Percentiles rank a stretch among this genome's conserved stretches.
Conservation (phyloP, 2,329 filamentous ascomycete species). For the Keithomyces neogunnii region DNA sequence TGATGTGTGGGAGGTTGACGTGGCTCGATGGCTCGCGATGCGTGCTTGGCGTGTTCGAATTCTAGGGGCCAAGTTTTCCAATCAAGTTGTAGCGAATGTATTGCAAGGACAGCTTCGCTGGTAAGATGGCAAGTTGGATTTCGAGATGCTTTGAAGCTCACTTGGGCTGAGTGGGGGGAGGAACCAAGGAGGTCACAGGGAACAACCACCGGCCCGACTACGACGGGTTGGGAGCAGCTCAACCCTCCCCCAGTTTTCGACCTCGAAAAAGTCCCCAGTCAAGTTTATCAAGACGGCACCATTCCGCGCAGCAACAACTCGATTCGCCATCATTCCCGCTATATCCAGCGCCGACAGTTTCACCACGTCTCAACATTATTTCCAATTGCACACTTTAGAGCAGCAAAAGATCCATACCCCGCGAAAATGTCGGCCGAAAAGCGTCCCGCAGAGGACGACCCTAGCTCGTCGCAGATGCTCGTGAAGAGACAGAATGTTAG, state of each 20-base stretch:
- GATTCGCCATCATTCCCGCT: too few species aligned
- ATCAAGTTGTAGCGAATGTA: too few species aligned
- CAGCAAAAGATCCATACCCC: too few species aligned
- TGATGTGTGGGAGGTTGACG: not conserved
- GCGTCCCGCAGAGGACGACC: constrained; percentile 78
- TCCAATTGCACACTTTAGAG: too few species aligned
- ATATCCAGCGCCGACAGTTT: too few species aligned
- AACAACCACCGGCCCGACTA: constrained; percentile 26
- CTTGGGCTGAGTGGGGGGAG: not conserved
- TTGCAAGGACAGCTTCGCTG: too few species aligned
- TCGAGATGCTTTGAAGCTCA: not conserved
- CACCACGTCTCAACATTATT: too few species aligned
- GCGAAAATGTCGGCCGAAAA: constrained; percentile 81
- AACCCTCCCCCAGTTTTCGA: not conserved
- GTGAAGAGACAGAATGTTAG: constrained; percentile 80
- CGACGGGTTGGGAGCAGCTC: constrained; percentile 15
- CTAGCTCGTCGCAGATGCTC: constrained; percentile 68
- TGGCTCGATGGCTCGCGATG: constrained; percentile 4
- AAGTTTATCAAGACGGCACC: constrained; percentile 2
- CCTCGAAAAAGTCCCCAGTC: not conserved
- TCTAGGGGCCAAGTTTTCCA: too few species aligned
- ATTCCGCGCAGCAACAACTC: not conserved
- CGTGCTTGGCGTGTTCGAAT: too few species aligned
- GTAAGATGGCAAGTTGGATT: too few species aligned
- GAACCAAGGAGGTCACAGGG: constrained; percentile 5